Evolutionary conservation across 2,329 filamentous ascomycete genomes (phyloP).

Genomic region (Cladosporium sp.): DNA sequence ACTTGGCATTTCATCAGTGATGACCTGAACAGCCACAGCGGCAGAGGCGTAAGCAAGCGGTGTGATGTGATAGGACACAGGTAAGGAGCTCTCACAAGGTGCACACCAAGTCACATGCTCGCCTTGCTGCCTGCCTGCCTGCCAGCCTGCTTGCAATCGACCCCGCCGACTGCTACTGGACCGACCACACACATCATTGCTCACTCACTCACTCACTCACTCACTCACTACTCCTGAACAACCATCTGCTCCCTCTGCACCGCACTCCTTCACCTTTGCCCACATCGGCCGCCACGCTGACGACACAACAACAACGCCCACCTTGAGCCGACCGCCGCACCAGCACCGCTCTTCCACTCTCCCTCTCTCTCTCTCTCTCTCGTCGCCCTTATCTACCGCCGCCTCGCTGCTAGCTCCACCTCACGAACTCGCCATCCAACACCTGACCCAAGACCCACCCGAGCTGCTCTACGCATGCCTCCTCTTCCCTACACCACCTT

Average conservation of each 20-base stretch:
- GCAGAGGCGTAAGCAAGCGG: background rate
- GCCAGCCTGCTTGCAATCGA: background rate
- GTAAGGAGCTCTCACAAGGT: background rate
- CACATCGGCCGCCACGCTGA: background rate
- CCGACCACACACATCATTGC: background rate
- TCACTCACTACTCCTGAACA: background rate
- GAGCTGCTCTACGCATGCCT: background rate
- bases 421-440: background rate
- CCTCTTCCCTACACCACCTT: background rate
- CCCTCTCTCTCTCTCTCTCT: background rate
- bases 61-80: background rate
- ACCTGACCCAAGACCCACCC: background rate
- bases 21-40: no score
- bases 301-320: background rate
- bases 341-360: background rate
- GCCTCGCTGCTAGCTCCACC: background rate
- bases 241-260: no score
- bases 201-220: background rate
- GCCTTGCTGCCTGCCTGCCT: slow-evolving; percentile 1
- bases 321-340: background rate
- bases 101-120: slow-evolving; percentile 6
- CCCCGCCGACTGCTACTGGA: background rate
- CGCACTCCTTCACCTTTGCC: background rate
- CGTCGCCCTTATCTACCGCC: slow-evolving; percentile 3
- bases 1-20: no score